Percentiles rank a stretch among this genome's conserved stretches.
phyloP scores from a whole-genome alignment of 352 stramenopile genomes.

The Pseudoperonospora humuli region DNA sequence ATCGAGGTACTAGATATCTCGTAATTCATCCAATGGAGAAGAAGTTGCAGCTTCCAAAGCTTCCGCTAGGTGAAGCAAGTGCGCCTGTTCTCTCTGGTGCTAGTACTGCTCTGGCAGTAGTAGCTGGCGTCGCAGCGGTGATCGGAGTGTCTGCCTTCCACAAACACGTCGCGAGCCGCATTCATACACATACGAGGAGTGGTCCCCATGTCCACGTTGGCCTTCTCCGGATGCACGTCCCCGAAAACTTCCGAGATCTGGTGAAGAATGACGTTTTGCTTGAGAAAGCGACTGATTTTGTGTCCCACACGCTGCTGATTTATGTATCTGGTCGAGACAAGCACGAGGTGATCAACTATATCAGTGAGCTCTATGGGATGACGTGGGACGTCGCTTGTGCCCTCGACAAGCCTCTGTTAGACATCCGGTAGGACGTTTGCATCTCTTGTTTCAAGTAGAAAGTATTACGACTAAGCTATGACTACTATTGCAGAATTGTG shows the following conservation, averaged over 20 bases:
- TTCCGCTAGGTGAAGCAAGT: conserved; percentile 13
- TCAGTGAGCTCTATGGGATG: conserved; percentile 66
- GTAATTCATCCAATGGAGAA: conserved; percentile 22
- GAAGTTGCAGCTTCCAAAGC: conserved; percentile 43
- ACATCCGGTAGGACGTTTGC: conserved; percentile 36
- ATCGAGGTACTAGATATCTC: no score
- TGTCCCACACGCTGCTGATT: conserved; percentile 43
- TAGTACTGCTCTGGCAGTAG: conserved; percentile 34
- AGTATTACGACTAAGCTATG: neutral
- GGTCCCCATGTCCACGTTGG: conserved; percentile 30
- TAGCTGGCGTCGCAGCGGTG: conserved; percentile 31
- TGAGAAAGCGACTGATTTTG: conserved; percentile 44
- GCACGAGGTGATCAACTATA: conserved; percentile 67
- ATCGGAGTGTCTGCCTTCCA: conserved; percentile 40
- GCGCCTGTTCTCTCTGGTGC: conserved; percentile 23
- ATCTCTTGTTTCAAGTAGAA: neutral
- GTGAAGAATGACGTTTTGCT: conserved; percentile 74
- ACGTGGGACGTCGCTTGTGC: conserved; percentile 61
- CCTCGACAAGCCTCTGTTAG: conserved; percentile 45
- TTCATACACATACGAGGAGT: neutral
- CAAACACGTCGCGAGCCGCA: conserved; percentile 19
- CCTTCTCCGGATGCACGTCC: conserved; percentile 44
- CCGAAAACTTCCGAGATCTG: conserved; percentile 49
- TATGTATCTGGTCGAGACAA: conserved; percentile 52
- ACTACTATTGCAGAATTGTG: conserved; percentile 29